Evolutionary conservation across 2,329 filamentous ascomycete species (phyloP).

Genomic region (Davidsoniella eucalypti): DNA sequence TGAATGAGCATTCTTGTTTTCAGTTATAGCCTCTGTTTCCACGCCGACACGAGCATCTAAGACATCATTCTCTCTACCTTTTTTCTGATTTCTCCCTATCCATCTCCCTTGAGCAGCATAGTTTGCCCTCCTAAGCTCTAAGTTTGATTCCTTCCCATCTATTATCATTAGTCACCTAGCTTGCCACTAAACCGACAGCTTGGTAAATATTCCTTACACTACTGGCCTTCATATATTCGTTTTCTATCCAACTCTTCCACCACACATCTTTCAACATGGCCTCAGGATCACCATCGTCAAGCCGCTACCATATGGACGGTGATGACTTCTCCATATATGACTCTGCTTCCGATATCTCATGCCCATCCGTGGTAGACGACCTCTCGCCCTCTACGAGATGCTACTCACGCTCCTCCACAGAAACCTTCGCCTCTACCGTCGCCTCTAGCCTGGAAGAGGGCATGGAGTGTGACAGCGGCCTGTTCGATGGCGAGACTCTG

Average conservation of each 20-base stretch:
- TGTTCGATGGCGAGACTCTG: constrained; percentile 18
- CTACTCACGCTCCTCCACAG: constrained; percentile 44
- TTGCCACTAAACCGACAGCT: background rate
- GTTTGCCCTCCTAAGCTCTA: background rate
- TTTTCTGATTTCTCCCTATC: no score
- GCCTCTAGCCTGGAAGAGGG: constrained; percentile 43
- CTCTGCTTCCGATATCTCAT: background rate
- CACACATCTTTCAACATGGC: background rate
- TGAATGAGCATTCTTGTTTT: no score
- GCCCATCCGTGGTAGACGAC: constrained; percentile 14
- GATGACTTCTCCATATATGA: constrained; percentile 15
- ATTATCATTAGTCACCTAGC: background rate
- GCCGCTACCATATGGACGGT: constrained; percentile 14
- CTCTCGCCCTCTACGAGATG: constrained; percentile 26
- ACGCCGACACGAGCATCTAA: no score
- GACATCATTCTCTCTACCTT: no score
- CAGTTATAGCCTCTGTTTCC: no score
- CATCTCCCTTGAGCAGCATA: no score
- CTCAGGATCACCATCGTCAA: background rate
- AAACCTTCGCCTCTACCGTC: constrained; percentile 65
- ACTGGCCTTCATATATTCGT: background rate
- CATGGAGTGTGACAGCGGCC: constrained; percentile 18
- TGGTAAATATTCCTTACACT: background rate
- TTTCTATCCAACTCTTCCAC: background rate
- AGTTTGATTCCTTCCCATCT: background rate